Base-by-base conservation (phyloP, 2,329 filamentous ascomycete genomes). In the Neurospora crassa region DNA sequence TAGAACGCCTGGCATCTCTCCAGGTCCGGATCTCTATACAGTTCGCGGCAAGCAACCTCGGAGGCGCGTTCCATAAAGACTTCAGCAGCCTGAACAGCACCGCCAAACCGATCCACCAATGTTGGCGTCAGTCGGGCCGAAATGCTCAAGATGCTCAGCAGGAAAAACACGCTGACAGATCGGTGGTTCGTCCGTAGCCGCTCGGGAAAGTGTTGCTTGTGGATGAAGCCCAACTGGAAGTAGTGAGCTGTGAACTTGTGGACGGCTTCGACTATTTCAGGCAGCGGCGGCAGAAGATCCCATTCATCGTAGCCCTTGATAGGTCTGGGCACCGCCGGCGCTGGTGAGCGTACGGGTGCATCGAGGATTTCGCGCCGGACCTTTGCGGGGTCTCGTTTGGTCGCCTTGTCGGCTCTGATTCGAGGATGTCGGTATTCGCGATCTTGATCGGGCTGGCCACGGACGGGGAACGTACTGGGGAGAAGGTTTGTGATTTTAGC, bases 171-270 rank as follows among this genome's bases (percentile, higher is more conserved):
- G 77, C 83, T 86, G 74, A 86, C 80, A n/a, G 83, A 84, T 16
- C 80, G 80, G 40, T 81, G 80, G 70, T 87, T 82, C 4, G 81
- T 81, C 47, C 79, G 80, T n/a, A 89, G 79, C 7, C 81, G 81
- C 34, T 82, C 79, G 1, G 82, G 80, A 69, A 88, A 88, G 69
- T 82, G 79, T 34, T 84, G 80, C 77, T 87, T 88, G 5, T 84
- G 85, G 42, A 89, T 85, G 75, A 89, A 89, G 34, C 87, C 85
- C 7, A 89, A 83, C 77, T 89, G 87, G 73, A 88, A 88, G 76
- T 87, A 89, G 74, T 87, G 82, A 7, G 79, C 79, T 0, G 83
- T 87, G 74, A 89, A 88, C 59, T 82, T 83, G 71, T 84, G 80
- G 72, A 88, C 83, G 6, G 82, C 85, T 68, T 88, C 85, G 34